A percentile compares a stretch with the other conserved stretches of the same genome.
These are phyloP conservation scores for Fibroporia radiculosa DNA, from an alignment of 768 basidiomycete genomes.

Conservation along the genomic window DNA sequence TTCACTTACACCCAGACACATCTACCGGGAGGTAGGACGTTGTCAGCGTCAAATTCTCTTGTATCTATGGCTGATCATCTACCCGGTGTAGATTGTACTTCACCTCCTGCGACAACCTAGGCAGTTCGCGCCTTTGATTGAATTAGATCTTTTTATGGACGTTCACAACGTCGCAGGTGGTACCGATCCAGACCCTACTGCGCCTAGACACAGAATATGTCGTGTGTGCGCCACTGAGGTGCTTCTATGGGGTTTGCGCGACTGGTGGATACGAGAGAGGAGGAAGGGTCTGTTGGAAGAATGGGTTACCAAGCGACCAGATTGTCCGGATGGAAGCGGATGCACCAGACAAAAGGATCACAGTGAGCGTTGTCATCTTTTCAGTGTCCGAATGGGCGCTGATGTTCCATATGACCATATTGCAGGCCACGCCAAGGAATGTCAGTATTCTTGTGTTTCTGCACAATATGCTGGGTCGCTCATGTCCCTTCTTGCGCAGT, in stretches of 20 bases:
- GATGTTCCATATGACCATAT: background rate
- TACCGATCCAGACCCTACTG: constrained; percentile 46
- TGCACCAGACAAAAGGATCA: constrained; percentile 62
- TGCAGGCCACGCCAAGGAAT: constrained; percentile 68
- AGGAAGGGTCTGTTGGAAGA: constrained; percentile 58
- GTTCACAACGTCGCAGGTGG: constrained; percentile 52
- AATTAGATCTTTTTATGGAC: constrained; percentile 64
- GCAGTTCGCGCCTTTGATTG: constrained; percentile 59
- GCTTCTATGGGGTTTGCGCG: constrained; percentile 65
- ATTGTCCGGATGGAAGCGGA: constrained; percentile 56
- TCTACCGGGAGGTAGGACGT: constrained; percentile 68
- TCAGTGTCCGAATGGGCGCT: background rate
- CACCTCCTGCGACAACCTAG: constrained; percentile 53
- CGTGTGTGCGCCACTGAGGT: constrained; percentile 70
- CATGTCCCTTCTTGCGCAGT: constrained; percentile 14
- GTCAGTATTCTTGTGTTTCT: constrained; percentile 35
- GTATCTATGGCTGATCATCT: background rate
- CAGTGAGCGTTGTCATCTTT: constrained; percentile 34
- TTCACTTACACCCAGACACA: constrained; percentile 55
- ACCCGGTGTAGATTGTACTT: constrained; percentile 45
- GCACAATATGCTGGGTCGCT: background rate
- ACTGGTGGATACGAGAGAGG: constrained; percentile 81
- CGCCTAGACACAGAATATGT: constrained; percentile 58
- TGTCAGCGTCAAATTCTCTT: background rate
- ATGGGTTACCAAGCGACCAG: constrained; percentile 46